Percentiles rank a stretch among this genome's conserved stretches.
These are phyloP conservation scores for Botrytis fabae DNA, from an alignment of 2,329 filamentous ascomycete genomes.

Conservation along the genomic window DNA sequence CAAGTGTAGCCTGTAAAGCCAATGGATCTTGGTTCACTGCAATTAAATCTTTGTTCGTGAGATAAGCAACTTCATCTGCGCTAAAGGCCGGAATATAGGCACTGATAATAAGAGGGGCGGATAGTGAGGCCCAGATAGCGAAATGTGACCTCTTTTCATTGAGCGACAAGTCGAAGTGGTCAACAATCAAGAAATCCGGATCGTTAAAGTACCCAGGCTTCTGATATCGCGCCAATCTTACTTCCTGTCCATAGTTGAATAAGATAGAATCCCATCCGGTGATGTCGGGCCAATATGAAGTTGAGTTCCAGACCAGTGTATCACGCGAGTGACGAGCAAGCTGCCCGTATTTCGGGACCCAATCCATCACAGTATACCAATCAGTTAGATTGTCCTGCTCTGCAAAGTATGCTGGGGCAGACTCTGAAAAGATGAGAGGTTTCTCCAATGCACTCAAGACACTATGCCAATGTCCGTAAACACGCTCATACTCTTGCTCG, in stretches of 20 bases:
- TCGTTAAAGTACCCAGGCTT: slow-evolving; percentile 44
- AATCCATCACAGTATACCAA: slow-evolving; percentile 51
- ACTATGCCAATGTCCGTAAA: slow-evolving; percentile 46
- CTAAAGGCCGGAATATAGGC: slow-evolving; percentile 42
- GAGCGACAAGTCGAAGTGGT: slow-evolving; percentile 35
- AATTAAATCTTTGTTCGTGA: slow-evolving; percentile 42
- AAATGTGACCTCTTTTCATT: slow-evolving; percentile 37
- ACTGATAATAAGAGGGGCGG: slow-evolving; percentile 38
- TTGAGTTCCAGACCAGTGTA: slow-evolving; percentile 35
- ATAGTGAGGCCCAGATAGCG: slow-evolving; percentile 37
- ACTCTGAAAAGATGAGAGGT: slow-evolving; percentile 42
- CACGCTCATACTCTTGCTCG: slow-evolving; percentile 44
- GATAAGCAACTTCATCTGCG: slow-evolving; percentile 42
- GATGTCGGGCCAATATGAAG: slow-evolving; percentile 34
- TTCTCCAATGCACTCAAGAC: slow-evolving; percentile 36
- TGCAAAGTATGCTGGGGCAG: slow-evolving; percentile 53
- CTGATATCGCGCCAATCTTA: slow-evolving; percentile 38
- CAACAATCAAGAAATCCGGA: slow-evolving; percentile 37
- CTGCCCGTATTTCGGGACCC: slow-evolving; percentile 42
- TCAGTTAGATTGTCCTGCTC: slow-evolving; percentile 44
- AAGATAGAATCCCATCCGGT: slow-evolving; percentile 48
- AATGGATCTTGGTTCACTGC: slow-evolving; percentile 37
- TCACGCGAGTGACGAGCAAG: slow-evolving; percentile 42
- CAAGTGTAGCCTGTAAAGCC: slow-evolving; percentile 45
- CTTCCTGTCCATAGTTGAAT: slow-evolving; percentile 49